Percentiles rank a stretch among this genome's conserved stretches.
Conservation (phyloP, 1,139 yeast genomes). For the Nadsonia commutata region DNA sequence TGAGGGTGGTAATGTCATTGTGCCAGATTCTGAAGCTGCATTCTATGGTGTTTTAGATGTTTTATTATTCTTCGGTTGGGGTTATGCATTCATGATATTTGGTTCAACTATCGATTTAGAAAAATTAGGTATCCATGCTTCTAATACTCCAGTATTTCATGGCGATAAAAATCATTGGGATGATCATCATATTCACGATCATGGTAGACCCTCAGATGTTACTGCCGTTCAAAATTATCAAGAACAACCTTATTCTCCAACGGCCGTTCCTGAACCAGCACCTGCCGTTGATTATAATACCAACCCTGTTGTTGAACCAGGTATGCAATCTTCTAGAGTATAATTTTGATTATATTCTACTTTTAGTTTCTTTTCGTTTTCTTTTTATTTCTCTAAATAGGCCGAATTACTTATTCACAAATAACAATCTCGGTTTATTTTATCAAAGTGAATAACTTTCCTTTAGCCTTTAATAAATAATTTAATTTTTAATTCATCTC, state of each 20-base stretch:
- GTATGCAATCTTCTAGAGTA: too few relatives aligned
- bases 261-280: not conserved
- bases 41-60: slow-evolving; percentile 51
- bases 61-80: slow-evolving; percentile 23
- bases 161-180: slow-evolving; percentile 9
- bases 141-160: slow-evolving; percentile 13
- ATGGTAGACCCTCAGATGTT: not conserved
- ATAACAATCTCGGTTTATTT: too few relatives aligned
- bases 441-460: too few relatives aligned
- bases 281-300: too few relatives aligned
- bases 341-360: too few relatives aligned
- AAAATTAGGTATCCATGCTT: slow-evolving; percentile 11
- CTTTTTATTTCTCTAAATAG: too few relatives aligned
- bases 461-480: not conserved
- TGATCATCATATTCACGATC: not conserved
- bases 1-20: slow-evolving; percentile 55
- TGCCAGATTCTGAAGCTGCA: slow-evolving; percentile 52
- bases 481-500: too few relatives aligned
- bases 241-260: not conserved
- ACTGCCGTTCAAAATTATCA: not conserved
- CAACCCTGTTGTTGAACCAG: too few relatives aligned
- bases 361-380: too few relatives aligned
- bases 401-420: too few relatives aligned
- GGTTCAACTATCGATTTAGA: slow-evolving; percentile 12
- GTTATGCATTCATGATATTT: slow-evolving; percentile 19